These are phyloP conservation scores for Euphrasia confusa DNA, from an alignment of 257 asterid species.

Conservation along the genomic window DNA sequence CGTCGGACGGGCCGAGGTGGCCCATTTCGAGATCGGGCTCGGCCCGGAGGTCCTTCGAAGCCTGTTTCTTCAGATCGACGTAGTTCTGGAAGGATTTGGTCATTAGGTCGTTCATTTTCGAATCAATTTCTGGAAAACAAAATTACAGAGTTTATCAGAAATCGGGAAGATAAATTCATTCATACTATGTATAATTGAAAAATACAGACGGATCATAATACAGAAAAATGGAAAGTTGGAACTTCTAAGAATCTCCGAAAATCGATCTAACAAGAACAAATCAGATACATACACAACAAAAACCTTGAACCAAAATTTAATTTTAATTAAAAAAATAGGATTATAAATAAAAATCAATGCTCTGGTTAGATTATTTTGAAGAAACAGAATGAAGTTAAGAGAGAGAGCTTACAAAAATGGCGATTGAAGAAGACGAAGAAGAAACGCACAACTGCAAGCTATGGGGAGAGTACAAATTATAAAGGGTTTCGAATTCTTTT, in stretches of 20 bases:
- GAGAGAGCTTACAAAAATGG: slow-evolving; percentile 24
- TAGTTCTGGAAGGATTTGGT: slow-evolving; percentile 69
- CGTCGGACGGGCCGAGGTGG: slow-evolving; percentile 52
- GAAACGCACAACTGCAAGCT: slow-evolving; percentile 4
- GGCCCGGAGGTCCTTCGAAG: slow-evolving; percentile 54
- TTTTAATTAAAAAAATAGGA: no score
- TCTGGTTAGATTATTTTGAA: no score
- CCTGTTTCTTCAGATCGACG: slow-evolving; percentile 78
- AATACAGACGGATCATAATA: background rate
- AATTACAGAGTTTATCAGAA: background rate
- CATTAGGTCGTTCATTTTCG: slow-evolving; percentile 76
- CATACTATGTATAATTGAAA: no score
- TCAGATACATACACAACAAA: background rate
- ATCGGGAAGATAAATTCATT: background rate
- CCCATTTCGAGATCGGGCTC: slow-evolving; percentile 65
- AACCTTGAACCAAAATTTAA: background rate
- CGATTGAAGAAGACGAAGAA: background rate
- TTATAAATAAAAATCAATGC: background rate
- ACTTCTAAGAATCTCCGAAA: background rate
- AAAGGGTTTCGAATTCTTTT: background rate
- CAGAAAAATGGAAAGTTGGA: background rate
- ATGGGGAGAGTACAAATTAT: background rate
- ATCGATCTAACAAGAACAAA: background rate
- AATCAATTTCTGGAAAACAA: slow-evolving; percentile 30
- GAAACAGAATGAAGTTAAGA: no score